A percentile compares a stretch with the other conserved stretches of the same genome.
These are phyloP conservation scores for Artemisia argyi DNA, from an alignment of 129 eudicot species.

Conservation along the genomic window DNA sequence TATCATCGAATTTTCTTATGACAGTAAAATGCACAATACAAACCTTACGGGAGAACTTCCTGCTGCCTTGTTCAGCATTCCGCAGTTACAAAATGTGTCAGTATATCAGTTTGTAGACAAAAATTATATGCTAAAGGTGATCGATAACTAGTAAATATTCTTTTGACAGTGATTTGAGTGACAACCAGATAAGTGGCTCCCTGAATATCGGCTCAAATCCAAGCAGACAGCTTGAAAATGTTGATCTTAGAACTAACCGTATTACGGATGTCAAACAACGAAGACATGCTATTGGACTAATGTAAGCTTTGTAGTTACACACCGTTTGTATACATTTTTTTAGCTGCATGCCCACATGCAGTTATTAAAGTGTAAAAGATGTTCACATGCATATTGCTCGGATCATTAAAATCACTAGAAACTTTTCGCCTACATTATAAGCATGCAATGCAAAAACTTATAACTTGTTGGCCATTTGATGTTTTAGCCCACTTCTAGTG, in stretches of 20 bases:
- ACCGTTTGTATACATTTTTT: not conserved
- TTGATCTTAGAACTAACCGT: conserved; percentile 61
- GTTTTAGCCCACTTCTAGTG: not conserved
- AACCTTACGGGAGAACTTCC: conserved; percentile 63
- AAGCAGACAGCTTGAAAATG: conserved; percentile 53
- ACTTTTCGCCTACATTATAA: too few relatives aligned
- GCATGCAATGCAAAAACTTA: not conserved
- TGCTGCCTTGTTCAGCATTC: conserved; percentile 44
- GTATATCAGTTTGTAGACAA: not conserved
- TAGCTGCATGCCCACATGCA: not conserved
- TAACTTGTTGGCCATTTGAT: not conserved
- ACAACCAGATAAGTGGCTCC: conserved; percentile 55
- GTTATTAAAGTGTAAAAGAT: not conserved
- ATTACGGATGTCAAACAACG: conserved; percentile 13
- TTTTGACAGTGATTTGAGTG: conserved; percentile 37
- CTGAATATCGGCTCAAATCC: conserved; percentile 49
- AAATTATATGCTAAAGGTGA: conserved; percentile 27
- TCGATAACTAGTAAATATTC: not conserved
- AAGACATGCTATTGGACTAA: conserved; percentile 6
- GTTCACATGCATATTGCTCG: not conserved
- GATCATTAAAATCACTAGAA: too few relatives aligned
- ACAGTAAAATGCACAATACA: conserved; percentile 44
- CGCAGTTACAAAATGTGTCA: conserved; percentile 65
- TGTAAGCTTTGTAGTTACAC: conserved; percentile 8
- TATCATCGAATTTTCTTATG: conserved; percentile 16